A percentile compares a stretch with the other conserved stretches of the same genome.
phyloP scores from a whole-genome alignment of 176 grass and related monocot species.

The Rhynchospora pubera region DNA sequence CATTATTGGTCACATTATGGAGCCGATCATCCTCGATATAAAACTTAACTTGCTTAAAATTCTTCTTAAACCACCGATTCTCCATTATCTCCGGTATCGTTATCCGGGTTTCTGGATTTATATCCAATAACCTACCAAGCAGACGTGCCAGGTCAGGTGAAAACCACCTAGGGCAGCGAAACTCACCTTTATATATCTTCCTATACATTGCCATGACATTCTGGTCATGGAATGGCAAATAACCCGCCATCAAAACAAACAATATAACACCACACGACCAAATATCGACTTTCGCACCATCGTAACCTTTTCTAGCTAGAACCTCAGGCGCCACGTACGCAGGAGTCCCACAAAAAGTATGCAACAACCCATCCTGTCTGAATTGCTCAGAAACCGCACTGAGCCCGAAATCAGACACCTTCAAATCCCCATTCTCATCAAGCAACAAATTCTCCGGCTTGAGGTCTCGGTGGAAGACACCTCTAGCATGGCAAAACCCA shows the following conservation, averaged over 20 bases:
- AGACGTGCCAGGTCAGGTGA: constrained; percentile 60
- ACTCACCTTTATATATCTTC: constrained; percentile 90
- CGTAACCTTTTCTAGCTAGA: constrained; percentile 76
- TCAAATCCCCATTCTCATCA: constrained; percentile 74
- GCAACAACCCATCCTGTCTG: constrained; percentile 76
- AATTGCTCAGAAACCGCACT: constrained; percentile 88
- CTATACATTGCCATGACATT: constrained; percentile 93
- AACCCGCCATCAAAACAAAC: constrained; percentile 91
- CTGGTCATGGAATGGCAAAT: constrained; percentile 91
- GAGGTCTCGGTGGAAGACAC: constrained; percentile 93
- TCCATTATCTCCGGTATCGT: constrained; percentile 76
- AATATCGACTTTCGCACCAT: constrained; percentile 79
- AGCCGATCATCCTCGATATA: constrained; percentile 83
- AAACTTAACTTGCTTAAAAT: constrained; percentile 68
- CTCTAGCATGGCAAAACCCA: constrained; percentile 87
- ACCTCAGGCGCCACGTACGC: constrained; percentile 91
- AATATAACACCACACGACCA: constrained; percentile 94
- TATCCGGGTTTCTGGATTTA: constrained; percentile 69
- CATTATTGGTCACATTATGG: constrained; percentile 44
- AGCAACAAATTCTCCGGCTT: constrained; percentile 97
- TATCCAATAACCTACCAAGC: constrained; percentile 55
- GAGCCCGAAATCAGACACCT: constrained; percentile 96
- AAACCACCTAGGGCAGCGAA: constrained; percentile 91
- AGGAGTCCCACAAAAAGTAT: constrained; percentile 96
- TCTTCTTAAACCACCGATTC: constrained; percentile 91